Percentiles rank a stretch among this genome's conserved stretches.
Evolutionary conservation across 441 rosid genomes (phyloP).

Genomic region (Gossypium gossypioides): DNA sequence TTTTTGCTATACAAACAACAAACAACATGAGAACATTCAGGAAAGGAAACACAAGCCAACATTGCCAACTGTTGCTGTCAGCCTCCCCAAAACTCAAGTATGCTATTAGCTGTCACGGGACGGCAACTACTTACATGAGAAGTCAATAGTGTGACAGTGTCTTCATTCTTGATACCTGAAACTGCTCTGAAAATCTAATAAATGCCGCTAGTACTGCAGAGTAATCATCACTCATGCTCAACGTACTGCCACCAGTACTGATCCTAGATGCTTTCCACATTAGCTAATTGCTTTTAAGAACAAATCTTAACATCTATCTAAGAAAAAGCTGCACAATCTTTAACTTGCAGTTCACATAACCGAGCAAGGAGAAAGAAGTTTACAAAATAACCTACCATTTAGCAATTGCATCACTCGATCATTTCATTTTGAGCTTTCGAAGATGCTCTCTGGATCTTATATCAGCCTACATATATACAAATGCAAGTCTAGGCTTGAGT

Average conservation of each 20-base stretch:
- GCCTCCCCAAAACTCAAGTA: not conserved
- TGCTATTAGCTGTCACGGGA: not conserved
- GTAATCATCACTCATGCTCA: not conserved
- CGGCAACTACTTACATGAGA: not conserved
- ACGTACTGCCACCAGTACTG: not conserved
- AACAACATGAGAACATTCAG: not conserved
- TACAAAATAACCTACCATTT: constrained; percentile 5
- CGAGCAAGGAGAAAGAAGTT: not conserved
- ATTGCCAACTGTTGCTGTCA: not conserved
- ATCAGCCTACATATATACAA: constrained; percentile 47
- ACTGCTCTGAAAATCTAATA: not conserved
- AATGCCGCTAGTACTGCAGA: not conserved
- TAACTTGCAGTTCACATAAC: not conserved
- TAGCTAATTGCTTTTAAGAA: not conserved
- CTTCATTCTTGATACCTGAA: not conserved
- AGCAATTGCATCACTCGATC: constrained; percentile 12
- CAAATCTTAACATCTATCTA: not conserved
- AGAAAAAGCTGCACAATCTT: not conserved
- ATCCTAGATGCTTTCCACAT: not conserved
- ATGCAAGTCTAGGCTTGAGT: not conserved
- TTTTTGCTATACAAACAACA: not conserved
- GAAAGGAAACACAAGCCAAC: not conserved
- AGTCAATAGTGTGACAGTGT: not conserved
- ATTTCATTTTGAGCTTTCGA: constrained; percentile 27
- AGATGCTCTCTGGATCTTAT: constrained; percentile 56